These are phyloP conservation scores for Rauvolfia tetraphylla DNA, from an alignment of 257 asterid genomes.

Conservation along the genomic window DNA sequence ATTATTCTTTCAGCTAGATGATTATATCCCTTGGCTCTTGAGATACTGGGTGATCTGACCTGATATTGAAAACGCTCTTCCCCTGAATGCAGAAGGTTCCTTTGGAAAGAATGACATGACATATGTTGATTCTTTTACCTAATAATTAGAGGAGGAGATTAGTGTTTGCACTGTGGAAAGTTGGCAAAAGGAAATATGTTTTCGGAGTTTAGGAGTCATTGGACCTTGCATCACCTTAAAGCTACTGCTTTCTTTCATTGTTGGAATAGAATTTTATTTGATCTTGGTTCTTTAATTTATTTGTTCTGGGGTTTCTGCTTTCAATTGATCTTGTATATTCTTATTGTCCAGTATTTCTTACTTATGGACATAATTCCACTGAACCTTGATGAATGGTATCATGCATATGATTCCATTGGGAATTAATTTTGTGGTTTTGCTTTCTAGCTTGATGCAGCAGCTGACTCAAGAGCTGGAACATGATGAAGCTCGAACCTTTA, in stretches of 20 bases:
- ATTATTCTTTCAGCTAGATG: background rate
- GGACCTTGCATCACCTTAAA: background rate
- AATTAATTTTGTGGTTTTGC: constrained; percentile 9
- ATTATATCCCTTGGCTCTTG: background rate
- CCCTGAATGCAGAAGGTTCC: background rate
- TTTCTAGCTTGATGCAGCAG: constrained; percentile 77
- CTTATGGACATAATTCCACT: background rate
- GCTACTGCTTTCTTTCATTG: background rate
- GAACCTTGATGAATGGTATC: background rate
- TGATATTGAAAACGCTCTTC: background rate
- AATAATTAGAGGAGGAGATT: background rate
- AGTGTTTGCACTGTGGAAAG: background rate
- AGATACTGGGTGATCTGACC: background rate
- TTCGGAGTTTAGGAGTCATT: background rate
- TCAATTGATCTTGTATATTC: background rate
- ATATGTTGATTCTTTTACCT: background rate
- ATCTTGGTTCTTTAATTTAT: background rate
- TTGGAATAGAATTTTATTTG: background rate
- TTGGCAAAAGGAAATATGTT: background rate
- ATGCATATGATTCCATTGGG: background rate
- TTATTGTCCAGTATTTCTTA: background rate
- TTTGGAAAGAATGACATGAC: background rate
- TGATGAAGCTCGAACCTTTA: constrained; percentile 64
- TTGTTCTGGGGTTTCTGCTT: background rate
- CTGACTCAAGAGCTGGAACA: constrained; percentile 80